Evolutionary conservation across 345 rosid genomes (phyloP), one percentile per base, ranked within the genome.

Genomic region (Citropsis articulata): DNA sequence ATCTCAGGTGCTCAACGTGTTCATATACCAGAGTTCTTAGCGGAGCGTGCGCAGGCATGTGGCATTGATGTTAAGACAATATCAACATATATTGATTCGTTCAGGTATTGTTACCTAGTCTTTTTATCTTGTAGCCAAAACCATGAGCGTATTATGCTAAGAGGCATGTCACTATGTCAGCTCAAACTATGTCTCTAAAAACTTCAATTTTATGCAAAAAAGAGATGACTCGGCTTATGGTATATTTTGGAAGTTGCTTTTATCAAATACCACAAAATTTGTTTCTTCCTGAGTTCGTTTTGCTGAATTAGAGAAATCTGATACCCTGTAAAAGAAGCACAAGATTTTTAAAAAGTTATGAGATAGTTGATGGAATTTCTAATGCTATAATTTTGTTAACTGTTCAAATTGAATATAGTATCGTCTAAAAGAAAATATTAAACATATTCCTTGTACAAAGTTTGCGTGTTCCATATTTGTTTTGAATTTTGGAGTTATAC

Each of bases 1-100:
- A 94, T 96, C 65, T 93, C 99, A 6, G 99, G 98, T 81, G 97
- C 92, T 60, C 98, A 96, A 84, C 98, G 98, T 91, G 73, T 94
- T 71, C 98, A 94, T 84, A 90, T 84, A 55, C 90, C 97, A 27
- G 95, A 94, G 55, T 68, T 88, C 74, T 85, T 96, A 86, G 85
- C 83, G 24, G 83, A 91, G 87, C 97, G 92, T 21, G 99, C 98
- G 9, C 77, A 80, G 81, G 88, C 87, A 66, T 81, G 86, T 69
- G 95, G 94, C 24, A 92, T 94, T 69, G 94, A 96, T 76, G 93
- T 90, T 66, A 89, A 81, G 69, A 89, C 98, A 12, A 89, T 96
- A 73, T 84, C 94, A 12, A 85, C 93, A 19, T 95, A 92, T 65
- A 84, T 94, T 10, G 97, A 94, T 86, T 87, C 98, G 55, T 96